Base-by-base conservation (phyloP, 352 stramenopile genomes). In the Lagenidium sp. region DNA sequence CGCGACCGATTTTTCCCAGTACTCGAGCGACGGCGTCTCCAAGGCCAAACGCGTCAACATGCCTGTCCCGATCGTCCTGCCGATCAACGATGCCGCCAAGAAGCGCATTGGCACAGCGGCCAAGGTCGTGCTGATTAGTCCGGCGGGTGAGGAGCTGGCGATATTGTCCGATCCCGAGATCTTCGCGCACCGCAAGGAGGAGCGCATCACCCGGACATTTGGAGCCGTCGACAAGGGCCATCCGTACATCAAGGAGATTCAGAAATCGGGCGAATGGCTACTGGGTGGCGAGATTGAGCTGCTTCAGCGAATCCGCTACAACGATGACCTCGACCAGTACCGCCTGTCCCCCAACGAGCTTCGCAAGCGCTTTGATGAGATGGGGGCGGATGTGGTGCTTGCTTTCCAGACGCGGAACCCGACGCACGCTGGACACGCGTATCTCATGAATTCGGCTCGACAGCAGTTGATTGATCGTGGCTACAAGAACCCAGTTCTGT, bases 401-500 rank as follows among this genome's bases (percentile, higher is more conserved):
- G 96, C 96, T 20, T 99, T 99, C 63, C 95, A 99, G 68, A 99
- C 96, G 16, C 71, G 95, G 38, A 99, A 99, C 61, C 96, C 96
- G 25, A 98, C 96, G 11, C 96, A 99, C 60, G 86, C 95, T 3
- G 96, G 95, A 26, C 96, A 99, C 73, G 95, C 94, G 11, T 99
- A 98, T 65, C 65, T 99, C 35, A 99, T 99, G 96, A 94, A 95
- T 57, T 96, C 86, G 31, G 95, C 91, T 0, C 91, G 95, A 21
- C 80, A 98, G 50, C 92, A 97, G 65, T 63, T 98, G 6, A 82
- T 97, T 25, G 70, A 70, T 18, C 63, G 77, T 55, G 94, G 95
- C 15, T 98, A 94, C 71, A 90, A 97, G 60, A 98, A 98, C 45
- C 95, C 95, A 4, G 85, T 99, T 15, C 61, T 99, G 42, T 99